Evolutionary conservation across 2,329 filamentous ascomycete genomes (phyloP).

Genomic region (Hypoxylon sp.): DNA sequence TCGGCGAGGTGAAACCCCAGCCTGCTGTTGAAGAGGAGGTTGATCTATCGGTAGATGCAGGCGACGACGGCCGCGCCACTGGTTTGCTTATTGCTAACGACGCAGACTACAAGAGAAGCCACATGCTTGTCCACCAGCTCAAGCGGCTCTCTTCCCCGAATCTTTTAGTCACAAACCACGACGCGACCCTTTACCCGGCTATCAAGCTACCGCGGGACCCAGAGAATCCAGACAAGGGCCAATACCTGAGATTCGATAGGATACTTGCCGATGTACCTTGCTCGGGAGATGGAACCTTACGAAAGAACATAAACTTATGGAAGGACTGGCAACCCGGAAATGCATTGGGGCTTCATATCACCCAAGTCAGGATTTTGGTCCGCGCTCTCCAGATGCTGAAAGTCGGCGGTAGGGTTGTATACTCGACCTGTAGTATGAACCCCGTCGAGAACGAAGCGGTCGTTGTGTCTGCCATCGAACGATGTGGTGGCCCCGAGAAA

Average conservation of each 20-base stretch:
- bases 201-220: constrained; percentile 79
- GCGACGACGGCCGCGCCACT: constrained; percentile 87
- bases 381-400: constrained; percentile 96
- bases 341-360: constrained; percentile 85
- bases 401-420: constrained; percentile 92
- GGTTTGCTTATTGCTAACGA: constrained; percentile 96
- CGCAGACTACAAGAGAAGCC: constrained; percentile 93
- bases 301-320: constrained; percentile 96
- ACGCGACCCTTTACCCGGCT: constrained; percentile 94
- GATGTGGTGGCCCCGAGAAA: constrained; percentile 85
- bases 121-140: constrained; percentile 97
- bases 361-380: constrained; percentile 89
- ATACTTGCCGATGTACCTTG: constrained; percentile 97
- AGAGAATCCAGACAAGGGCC: constrained; percentile 66
- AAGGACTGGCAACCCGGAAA: constrained; percentile 92
- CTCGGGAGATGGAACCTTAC: constrained; percentile 91
- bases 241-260: constrained; percentile 95
- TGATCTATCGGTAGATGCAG: constrained; percentile 65
- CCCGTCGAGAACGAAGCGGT: constrained; percentile 97
- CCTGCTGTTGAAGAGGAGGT: constrained; percentile 65
- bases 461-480: constrained; percentile 85
- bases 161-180: constrained; percentile 96
- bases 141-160: constrained; percentile 98
- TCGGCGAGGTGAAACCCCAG: constrained; percentile 54
- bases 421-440: constrained; percentile 99